phyloP scores from a whole-genome alignment of 495 filamentous ascomycete species.

The Venustampulla echinocandica region DNA sequence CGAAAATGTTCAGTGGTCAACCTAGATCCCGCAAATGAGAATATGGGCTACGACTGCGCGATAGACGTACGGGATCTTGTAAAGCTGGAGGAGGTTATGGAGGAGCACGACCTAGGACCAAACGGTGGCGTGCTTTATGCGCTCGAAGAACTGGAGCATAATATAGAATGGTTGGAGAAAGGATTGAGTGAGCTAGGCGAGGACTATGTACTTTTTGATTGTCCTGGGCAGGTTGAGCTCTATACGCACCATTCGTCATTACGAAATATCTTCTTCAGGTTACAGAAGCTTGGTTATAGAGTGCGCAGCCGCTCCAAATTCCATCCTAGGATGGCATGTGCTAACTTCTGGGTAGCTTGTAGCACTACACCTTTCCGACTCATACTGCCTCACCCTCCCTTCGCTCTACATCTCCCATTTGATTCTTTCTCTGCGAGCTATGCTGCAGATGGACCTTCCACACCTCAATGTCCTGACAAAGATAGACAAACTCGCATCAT shows the following conservation, averaged over 20 bases:
- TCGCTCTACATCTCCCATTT: slow-evolving; percentile 92
- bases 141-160: slow-evolving; percentile 88
- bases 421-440: slow-evolving; percentile 83
- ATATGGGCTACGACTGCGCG: slow-evolving; percentile 68
- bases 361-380: slow-evolving; percentile 83
- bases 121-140: slow-evolving; percentile 91
- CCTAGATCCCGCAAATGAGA: slow-evolving; percentile 94
- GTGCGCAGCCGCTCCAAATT: slow-evolving; percentile 40
- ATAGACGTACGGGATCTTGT: slow-evolving; percentile 86
- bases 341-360: slow-evolving; percentile 54
- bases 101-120: slow-evolving; percentile 80
- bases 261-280: slow-evolving; percentile 78
- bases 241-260: slow-evolving; percentile 90
- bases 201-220: slow-evolving; percentile 93
- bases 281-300: slow-evolving; percentile 89
- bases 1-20: slow-evolving; percentile 93
- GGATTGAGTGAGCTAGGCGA: slow-evolving; percentile 70
- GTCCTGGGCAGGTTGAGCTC: slow-evolving; percentile 91
- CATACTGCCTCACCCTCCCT: slow-evolving; percentile 80
- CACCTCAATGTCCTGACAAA: slow-evolving; percentile 95
- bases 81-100: slow-evolving; percentile 89
- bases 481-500: slow-evolving; percentile 78
- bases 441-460: slow-evolving; percentile 95
- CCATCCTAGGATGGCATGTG: slow-evolving; percentile 13
- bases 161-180: slow-evolving; percentile 80